Evolutionary conservation across 352 stramenopile genomes (phyloP).

Genomic region (Pythium folliculosum): DNA sequence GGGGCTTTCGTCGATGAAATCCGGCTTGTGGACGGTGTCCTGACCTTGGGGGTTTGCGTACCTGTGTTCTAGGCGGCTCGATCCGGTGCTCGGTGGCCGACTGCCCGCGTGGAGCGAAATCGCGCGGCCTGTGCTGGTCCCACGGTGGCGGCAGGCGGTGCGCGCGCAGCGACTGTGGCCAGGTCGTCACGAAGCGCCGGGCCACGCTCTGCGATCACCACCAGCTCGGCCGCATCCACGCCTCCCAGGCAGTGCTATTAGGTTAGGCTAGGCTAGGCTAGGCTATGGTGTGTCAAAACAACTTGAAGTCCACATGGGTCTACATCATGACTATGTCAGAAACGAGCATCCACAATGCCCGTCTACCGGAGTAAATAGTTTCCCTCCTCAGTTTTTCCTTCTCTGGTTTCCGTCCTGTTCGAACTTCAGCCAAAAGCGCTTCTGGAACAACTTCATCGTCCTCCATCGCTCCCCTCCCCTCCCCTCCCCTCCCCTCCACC

Average conservation of each 20-base stretch:
- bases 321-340: not conserved
- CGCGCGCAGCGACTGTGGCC: not conserved
- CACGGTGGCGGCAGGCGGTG: constrained; percentile 41
- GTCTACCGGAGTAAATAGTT: not conserved
- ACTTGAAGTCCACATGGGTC: not conserved
- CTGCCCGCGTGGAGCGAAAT: constrained; percentile 14
- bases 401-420: not conserved
- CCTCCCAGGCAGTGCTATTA: not conserved
- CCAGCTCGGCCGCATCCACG: not conserved
- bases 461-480: not conserved
- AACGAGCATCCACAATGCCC: not conserved
- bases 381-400: not conserved
- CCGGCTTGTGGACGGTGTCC: not conserved
- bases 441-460: not conserved
- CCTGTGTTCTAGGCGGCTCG: constrained; percentile 1
- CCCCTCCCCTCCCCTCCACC: not conserved
- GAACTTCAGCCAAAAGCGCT: not conserved
- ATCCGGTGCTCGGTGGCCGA: constrained; percentile 10
- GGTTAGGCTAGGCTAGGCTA: not conserved
- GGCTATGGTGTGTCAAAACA: not conserved
- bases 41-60: not conserved
- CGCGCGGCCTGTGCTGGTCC: constrained; percentile 30
- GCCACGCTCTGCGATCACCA: not conserved
- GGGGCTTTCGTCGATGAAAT: not conserved
- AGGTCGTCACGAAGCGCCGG: not conserved